Evolutionary conservation across 805 yeast species (phyloP), one percentile per base, ranked within the genome.

Genomic region (Starmera caribaea): DNA sequence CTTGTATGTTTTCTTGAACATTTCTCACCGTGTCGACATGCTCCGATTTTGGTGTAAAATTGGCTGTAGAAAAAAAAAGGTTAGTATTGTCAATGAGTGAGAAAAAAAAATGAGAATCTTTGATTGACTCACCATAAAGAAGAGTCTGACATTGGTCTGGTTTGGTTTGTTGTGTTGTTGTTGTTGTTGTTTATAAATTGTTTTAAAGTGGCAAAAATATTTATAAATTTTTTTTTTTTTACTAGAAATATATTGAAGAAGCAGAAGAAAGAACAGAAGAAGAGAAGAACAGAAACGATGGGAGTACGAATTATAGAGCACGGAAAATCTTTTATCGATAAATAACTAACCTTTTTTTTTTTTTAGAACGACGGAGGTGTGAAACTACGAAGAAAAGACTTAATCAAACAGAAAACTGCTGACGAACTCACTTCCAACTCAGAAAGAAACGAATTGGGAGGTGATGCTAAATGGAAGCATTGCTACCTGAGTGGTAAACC

Each of bases 11-110:
- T 71, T 50, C 90, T 67, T 8, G 87, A 78, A 52, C 97, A 89
- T 50, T 80, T 81, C 42, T 80, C 88, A 1, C 96, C 96, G 57
- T 89, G 96, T 43, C 96, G 69, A 53, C 97, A 89, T 0, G 96
- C 94, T 1, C 97, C 97, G 27, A 87, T 84, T 55, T 81, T 85
- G 45, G 71, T 67, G 54, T 79, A 87, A 55, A 88, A 88, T 31
- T 75, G 65, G 47, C 81, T 74, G 30, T 16, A 16, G 12, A 6
- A n/a, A 21, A 8, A 12, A 9, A 13, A 13, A 11, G 30, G 12
- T 13, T 28, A 28, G 30, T n/a, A 30, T 31, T 31, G 16, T 31
- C n/a, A 31, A 16, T 31, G 15, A 8, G 27, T 3, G n/a, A 8
- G n/a, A 16, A 24, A 9, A 14, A 32, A 32, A 12, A 8, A 14